A percentile compares a stretch with the other conserved stretches of the same genome.
Conservation (phyloP, 371 early-diverging fungal genomes). For the Rhizopus sp. region DNA sequence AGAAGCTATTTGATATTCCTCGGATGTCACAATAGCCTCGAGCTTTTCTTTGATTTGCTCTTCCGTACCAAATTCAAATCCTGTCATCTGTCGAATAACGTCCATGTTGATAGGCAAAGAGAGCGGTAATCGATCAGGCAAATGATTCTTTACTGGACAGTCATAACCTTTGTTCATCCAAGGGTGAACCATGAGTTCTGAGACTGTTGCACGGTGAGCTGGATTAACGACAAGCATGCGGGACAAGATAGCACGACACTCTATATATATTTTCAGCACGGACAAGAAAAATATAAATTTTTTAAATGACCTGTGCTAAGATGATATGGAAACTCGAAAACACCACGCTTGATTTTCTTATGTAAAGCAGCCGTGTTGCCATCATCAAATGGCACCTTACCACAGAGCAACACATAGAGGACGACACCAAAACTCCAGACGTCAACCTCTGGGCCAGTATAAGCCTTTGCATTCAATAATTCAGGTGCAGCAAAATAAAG, state of each 20-base stretch:
- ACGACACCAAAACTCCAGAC: conserved; percentile 97
- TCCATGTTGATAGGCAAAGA: conserved; percentile 72
- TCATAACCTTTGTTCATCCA: conserved; percentile 90
- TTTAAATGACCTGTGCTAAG: conserved; percentile 58
- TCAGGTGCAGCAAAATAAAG: conserved; percentile 98
- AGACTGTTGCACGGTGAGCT: conserved; percentile 72
- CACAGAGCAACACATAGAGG: conserved; percentile 91
- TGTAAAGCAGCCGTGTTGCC: conserved; percentile 87
- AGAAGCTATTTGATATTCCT: conserved; percentile 45
- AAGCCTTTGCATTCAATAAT: conserved; percentile 82
- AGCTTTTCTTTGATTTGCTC: conserved; percentile 69
- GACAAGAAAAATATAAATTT: background rate
- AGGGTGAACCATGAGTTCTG: conserved; percentile 77
- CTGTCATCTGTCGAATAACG: conserved; percentile 84
- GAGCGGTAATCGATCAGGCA: conserved; percentile 73
- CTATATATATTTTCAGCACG: conserved; percentile 33
- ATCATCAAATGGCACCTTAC: conserved; percentile 96
- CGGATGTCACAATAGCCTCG: conserved; percentile 56
- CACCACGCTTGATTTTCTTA: conserved; percentile 90
- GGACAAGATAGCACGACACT: conserved; percentile 78
- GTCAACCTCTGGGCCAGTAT: conserved; percentile 95
- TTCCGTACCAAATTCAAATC: conserved; percentile 87
- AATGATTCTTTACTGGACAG: conserved; percentile 60
- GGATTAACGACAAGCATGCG: conserved; percentile 83
- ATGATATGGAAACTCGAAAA: conserved; percentile 74